These are phyloP conservation scores for Aspergillus hancockii DNA, from an alignment of 495 filamentous ascomycete genomes.

Conservation along the genomic window DNA sequence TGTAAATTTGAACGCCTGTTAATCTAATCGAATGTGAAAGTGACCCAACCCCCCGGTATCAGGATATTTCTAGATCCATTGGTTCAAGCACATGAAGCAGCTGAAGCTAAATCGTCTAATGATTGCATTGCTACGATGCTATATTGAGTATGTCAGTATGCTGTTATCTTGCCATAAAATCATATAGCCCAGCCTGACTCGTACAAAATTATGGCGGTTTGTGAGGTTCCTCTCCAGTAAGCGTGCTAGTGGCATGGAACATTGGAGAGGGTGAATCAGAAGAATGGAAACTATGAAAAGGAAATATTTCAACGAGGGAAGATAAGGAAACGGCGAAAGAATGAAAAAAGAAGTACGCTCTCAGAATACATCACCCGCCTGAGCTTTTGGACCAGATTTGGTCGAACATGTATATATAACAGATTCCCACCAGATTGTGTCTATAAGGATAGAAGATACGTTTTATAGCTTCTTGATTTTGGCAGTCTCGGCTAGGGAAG, in stretches of 20 bases:
- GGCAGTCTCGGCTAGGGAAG: slow-evolving; percentile 55
- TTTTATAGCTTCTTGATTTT: slow-evolving; percentile 37
- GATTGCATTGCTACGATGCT: neutral
- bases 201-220: neutral
- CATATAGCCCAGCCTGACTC: neutral
- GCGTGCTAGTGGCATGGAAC: neutral
- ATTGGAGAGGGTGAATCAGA: neutral
- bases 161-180: neutral
- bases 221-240: neutral
- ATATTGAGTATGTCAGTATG: neutral
- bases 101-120: neutral
- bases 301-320: neutral
- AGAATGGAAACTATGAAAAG: neutral
- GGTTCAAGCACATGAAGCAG: neutral
- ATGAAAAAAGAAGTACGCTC: neutral
- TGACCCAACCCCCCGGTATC: neutral
- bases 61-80: neutral
- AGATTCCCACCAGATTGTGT: neutral
- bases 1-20: too few species aligned
- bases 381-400: neutral
- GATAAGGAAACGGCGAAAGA: neutral
- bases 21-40: neutral
- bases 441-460: neutral
- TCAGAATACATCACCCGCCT: neutral
- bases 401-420: neutral